Conservation (phyloP, 805 yeast species). For the Alloascoidea africana region DNA sequence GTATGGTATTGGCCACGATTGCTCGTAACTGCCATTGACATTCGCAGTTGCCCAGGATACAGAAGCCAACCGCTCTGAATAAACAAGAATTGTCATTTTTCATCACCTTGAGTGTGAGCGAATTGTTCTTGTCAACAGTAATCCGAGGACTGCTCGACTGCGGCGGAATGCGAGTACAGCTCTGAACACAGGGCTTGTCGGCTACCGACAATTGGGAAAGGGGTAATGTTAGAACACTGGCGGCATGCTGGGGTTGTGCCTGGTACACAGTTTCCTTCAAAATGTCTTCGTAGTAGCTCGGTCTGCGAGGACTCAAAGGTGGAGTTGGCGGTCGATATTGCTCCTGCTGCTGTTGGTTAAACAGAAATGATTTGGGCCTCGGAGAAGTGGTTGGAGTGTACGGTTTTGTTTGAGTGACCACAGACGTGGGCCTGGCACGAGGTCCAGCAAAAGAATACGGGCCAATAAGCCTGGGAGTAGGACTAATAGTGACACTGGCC, state of each 20-base stretch:
- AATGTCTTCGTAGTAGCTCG: not conserved
- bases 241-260: not conserved
- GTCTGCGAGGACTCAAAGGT: not conserved
- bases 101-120: constrained; percentile 36
- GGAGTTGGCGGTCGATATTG: not conserved
- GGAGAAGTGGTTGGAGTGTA: not conserved
- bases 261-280: not conserved
- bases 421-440: not conserved
- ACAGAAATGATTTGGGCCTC: not conserved
- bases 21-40: constrained; percentile 33
- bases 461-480: not conserved
- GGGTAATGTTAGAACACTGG: not conserved
- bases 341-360: no score
- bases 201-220: not conserved
- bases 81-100: constrained; percentile 73
- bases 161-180: constrained; percentile 4
- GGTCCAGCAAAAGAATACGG: not conserved
- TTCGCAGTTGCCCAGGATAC: constrained; percentile 26
- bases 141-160: constrained; percentile 4
- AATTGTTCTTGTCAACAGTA: constrained; percentile 13
- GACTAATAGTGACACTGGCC: not conserved
- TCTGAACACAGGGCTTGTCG: not conserved
- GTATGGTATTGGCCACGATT: constrained; percentile 32
- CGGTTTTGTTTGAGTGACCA: not conserved
- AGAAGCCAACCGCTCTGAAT: constrained; percentile 49